A percentile compares a stretch with the other conserved stretches of the same genome.
phyloP scores from a whole-genome alignment of 768 basidiomycete genomes.

The Calocybe cyanea region DNA sequence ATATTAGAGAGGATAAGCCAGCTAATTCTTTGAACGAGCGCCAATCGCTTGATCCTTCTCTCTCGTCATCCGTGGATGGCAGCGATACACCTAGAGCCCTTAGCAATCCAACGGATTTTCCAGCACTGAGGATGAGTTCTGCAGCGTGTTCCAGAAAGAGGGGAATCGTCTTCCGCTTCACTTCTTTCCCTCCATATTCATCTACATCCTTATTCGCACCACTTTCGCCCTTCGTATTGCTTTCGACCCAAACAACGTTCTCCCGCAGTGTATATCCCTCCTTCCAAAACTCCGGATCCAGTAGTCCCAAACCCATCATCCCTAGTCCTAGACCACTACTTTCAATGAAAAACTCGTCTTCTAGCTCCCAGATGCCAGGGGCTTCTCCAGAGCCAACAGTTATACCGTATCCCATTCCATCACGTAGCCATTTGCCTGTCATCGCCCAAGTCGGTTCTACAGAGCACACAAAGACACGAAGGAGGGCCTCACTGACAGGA shows the following conservation, averaged over 20 bases:
- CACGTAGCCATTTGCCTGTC: constrained; percentile 66
- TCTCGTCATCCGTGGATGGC: constrained; percentile 11
- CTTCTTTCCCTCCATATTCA: constrained; percentile 7
- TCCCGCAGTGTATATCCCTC: constrained; percentile 64
- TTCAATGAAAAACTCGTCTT: constrained; percentile 82
- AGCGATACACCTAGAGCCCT: constrained; percentile 48
- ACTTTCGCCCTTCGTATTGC: constrained; percentile 15
- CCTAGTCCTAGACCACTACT: constrained; percentile 56
- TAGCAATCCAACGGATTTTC: constrained; percentile 75
- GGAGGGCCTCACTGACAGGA: constrained; percentile 51
- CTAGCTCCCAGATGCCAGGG: constrained; percentile 36
- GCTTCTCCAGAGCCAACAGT: constrained; percentile 26
- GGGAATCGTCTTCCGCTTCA: constrained; percentile 40
- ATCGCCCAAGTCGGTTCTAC: constrained; percentile 74
- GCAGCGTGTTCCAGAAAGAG: constrained; percentile 61
- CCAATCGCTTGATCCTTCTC: constrained; percentile 29
- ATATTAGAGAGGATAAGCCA: constrained; percentile 18
- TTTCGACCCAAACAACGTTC: constrained; percentile 19
- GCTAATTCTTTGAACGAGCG: constrained; percentile 40
- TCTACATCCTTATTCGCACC: constrained; percentile 3
- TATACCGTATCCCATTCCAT: constrained; percentile 60
- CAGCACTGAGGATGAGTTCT: constrained; percentile 56
- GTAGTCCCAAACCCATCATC: constrained; percentile 42
- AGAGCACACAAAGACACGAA: constrained; percentile 56
- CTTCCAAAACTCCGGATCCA: constrained; percentile 78